These are phyloP conservation scores for Castanopsis chinensis DNA, from an alignment of 306 rosid species.

Conservation along the genomic window DNA sequence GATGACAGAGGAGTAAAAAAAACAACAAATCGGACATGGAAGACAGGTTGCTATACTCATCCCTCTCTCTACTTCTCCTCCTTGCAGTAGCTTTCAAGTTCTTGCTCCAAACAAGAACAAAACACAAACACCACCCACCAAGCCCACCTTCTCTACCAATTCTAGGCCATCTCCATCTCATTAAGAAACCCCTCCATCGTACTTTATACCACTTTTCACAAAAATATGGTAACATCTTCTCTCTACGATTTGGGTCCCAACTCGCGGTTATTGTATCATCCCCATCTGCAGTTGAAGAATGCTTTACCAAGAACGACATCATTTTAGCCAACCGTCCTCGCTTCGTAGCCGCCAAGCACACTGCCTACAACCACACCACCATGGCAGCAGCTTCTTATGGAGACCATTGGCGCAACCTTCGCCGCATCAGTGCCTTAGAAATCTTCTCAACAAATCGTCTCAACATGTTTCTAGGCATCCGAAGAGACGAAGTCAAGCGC, in stretches of 20 bases:
- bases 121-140: slow-evolving; percentile 45
- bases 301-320: slow-evolving; percentile 67
- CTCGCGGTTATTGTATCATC: slow-evolving; percentile 50
- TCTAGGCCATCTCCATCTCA: slow-evolving; percentile 56
- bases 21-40: no score
- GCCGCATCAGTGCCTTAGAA: slow-evolving; percentile 58
- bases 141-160: slow-evolving; percentile 52
- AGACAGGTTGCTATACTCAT: no score
- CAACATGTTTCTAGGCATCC: slow-evolving; percentile 24
- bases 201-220: slow-evolving; percentile 30
- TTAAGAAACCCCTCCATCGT: slow-evolving; percentile 40
- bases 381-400: slow-evolving; percentile 39
- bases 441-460: slow-evolving; percentile 43
- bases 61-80: not conserved
- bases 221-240: slow-evolving; percentile 38
- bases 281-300: slow-evolving; percentile 41
- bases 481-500: slow-evolving; percentile 44
- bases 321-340: slow-evolving; percentile 50
- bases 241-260: slow-evolving; percentile 32
- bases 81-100: slow-evolving; percentile 24
- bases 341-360: slow-evolving; percentile 25
- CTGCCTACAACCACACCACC: slow-evolving; percentile 41
- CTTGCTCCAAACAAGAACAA: not conserved
- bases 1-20: no score
- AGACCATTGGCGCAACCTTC: slow-evolving; percentile 82